phyloP scores from a whole-genome alignment of 2,329 filamentous ascomycete genomes.

The Gaeumannomyces tritici region DNA sequence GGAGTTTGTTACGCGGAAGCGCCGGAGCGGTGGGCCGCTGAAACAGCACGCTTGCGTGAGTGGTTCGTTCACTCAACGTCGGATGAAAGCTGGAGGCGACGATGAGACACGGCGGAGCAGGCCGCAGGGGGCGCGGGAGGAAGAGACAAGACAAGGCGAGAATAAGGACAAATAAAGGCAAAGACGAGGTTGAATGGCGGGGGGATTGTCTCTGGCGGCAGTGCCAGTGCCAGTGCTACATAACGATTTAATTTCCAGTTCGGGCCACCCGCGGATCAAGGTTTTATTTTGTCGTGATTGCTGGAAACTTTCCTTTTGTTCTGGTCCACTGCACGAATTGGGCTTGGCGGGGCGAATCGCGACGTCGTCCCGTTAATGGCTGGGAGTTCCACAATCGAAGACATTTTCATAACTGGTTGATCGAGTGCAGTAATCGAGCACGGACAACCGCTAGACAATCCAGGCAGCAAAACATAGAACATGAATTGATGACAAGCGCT shows the following conservation, averaged over 20 bases:
- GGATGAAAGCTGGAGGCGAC: constrained; percentile 1
- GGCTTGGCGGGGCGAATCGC: not conserved
- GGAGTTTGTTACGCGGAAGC: not conserved
- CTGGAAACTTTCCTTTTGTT: not conserved
- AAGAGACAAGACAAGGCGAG: not conserved
- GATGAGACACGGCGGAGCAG: not conserved
- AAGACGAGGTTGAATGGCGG: not conserved
- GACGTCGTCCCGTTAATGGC: not conserved
- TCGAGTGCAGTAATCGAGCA: not conserved
- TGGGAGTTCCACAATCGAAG: too few species aligned
- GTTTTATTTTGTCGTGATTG: too few species aligned
- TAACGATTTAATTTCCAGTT: too few species aligned
- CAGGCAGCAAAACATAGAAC: not conserved
- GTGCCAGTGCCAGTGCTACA: too few species aligned
- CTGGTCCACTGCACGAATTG: not conserved
- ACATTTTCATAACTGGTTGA: not conserved
- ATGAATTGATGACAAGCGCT: too few species aligned
- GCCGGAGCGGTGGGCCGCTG: not conserved
- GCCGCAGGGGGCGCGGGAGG: not conserved
- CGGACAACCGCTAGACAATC: not conserved
- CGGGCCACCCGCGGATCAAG: too few species aligned
- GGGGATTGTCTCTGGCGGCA: too few species aligned
- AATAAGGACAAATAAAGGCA: not conserved
- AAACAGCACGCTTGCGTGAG: not conserved
- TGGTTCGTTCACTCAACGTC: not conserved